A percentile compares a stretch with the other conserved stretches of the same genome.
Evolutionary conservation across 306 rosid species (phyloP).

Genomic region (Quercus cerris): DNA sequence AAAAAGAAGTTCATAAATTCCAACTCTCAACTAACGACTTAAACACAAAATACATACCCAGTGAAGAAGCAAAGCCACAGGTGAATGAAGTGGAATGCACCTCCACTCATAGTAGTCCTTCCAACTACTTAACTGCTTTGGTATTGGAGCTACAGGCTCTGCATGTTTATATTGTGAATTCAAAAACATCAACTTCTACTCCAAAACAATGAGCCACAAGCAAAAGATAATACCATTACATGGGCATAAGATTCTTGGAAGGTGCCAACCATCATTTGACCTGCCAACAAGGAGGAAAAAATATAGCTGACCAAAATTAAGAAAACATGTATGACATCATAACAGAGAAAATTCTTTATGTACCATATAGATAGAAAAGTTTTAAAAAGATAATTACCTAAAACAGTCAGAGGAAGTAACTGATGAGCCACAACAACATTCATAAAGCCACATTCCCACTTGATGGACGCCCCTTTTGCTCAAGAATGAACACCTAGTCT

Average conservation of each 20-base stretch:
- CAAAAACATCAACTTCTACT: slow-evolving; percentile 6
- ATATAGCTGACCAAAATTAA: slow-evolving; percentile 9
- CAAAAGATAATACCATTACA: slow-evolving; percentile 61
- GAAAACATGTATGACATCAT: neutral
- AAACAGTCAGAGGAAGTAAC: slow-evolving; percentile 41
- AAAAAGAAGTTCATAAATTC: slow-evolving; percentile 4
- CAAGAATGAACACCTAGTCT: slow-evolving; percentile 75
- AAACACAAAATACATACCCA: slow-evolving; percentile 54
- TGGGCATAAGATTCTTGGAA: slow-evolving; percentile 52
- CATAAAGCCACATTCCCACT: slow-evolving; percentile 76
- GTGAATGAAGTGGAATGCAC: slow-evolving; percentile 67
- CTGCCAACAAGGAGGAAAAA: slow-evolving; percentile 36
- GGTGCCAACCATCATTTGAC: slow-evolving; percentile 60
- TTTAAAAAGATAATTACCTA: slow-evolving; percentile 44
- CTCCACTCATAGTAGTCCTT: slow-evolving; percentile 84
- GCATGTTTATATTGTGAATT: slow-evolving; percentile 30
- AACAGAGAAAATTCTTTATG: neutral
- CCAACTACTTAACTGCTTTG: slow-evolving; percentile 62
- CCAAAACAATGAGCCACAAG: slow-evolving; percentile 11
- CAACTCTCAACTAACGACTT: neutral
- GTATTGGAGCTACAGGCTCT: slow-evolving; percentile 50
- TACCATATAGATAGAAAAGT: slow-evolving; percentile 1
- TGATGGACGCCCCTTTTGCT: slow-evolving; percentile 63
- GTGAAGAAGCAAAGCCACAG: slow-evolving; percentile 84
- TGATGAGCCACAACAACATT: slow-evolving; percentile 63